These are phyloP conservation scores for Scenedesmus sp. DNA, from an alignment of 163 green algal species.

Conservation along the genomic window DNA sequence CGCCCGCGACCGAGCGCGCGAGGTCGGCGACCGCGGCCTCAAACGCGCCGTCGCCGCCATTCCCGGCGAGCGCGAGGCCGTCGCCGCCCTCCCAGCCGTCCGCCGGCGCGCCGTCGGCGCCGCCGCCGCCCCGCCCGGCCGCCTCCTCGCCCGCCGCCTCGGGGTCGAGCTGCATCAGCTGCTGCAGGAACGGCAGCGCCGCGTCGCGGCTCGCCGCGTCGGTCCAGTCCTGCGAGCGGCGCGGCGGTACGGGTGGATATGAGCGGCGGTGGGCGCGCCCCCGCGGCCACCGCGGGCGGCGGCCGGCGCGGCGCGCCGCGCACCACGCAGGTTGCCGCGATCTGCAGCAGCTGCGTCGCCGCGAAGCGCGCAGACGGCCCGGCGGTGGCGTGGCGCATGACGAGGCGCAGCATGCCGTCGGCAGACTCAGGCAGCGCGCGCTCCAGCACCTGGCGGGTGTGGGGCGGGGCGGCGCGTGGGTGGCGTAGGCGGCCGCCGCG, in stretches of 20 bases:
- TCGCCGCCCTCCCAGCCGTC: not conserved
- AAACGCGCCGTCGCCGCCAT: slow-evolving; percentile 21
- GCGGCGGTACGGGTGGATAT: too few species aligned
- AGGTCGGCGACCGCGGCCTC: slow-evolving; percentile 29
- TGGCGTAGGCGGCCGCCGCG: too few species aligned
- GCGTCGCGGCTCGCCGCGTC: slow-evolving; percentile 22
- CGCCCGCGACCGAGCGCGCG: slow-evolving; percentile 9
- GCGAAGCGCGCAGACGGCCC: slow-evolving; percentile 31
- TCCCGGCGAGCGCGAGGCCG: slow-evolving; percentile 31
- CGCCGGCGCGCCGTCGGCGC: not conserved
- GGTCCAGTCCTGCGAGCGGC: slow-evolving; percentile 35
- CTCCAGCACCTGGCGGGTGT: slow-evolving; percentile 31
- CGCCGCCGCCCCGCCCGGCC: not conserved
- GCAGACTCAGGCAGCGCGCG: slow-evolving; percentile 26
- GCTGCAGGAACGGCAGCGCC: slow-evolving; percentile 4
- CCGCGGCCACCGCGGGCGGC: too few species aligned
- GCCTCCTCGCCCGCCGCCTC: not conserved
- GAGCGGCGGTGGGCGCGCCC: too few species aligned
- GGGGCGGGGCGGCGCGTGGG: too few species aligned
- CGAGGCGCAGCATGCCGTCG: slow-evolving; percentile 21
- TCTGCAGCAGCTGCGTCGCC: slow-evolving; percentile 28
- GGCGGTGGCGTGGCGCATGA: slow-evolving; percentile 17
- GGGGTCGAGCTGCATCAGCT: slow-evolving; percentile 5
- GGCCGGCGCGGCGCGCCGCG: not conserved
- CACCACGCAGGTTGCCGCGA: slow-evolving; percentile 41